Base-by-base conservation (phyloP, 768 basidiomycete species). In the Multifurca ochricompacta region DNA sequence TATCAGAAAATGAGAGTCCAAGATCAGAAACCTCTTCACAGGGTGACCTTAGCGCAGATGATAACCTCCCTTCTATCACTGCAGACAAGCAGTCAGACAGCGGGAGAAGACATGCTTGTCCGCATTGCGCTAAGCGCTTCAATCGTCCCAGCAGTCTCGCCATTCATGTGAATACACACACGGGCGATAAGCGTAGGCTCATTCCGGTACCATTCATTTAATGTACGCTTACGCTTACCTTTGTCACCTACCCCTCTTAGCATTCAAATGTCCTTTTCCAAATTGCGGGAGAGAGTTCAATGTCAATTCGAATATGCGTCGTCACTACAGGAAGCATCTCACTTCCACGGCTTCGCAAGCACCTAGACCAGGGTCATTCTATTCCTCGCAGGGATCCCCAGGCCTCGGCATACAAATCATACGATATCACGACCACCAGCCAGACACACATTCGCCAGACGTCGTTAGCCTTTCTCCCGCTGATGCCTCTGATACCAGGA, bases 281-380 rank as follows among this genome's bases (percentile, higher is more conserved):
- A 77, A 80, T 39, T 89, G 87, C 65, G 83, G 82, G 35, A 77
- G 85, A 31, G 79, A 83, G 55, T 90, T 90, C 69, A 89, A 87
- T 59, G 88, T 88, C 43, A 87, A 87, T 65, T 87, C 85, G 0
- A 91, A 90, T 66, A 90, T 89, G 87, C 77, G 87, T 28, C 73
- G 87, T 5, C 87, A 90, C 62, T 83, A 81, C 65, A 74, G 85
- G 41, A 88, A 85, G 65, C 86, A 89, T 57, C 60, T 63, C 41
- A 56, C 59, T 21, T 41, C 60, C 16, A 28, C 52, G 25, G 40
- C 53, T 28, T 39, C 57, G 6, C 49, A 50, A 44, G 7, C 40
- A 30, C 56, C 56, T 40, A 35, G 59, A 43, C 59, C 51, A 7
- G 48, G 49, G 16, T 41, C 56, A 18, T 58, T 43, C 56, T 51